Conservation (phyloP, 2,329 filamentous ascomycete genomes). For the Verticillium longisporum region DNA sequence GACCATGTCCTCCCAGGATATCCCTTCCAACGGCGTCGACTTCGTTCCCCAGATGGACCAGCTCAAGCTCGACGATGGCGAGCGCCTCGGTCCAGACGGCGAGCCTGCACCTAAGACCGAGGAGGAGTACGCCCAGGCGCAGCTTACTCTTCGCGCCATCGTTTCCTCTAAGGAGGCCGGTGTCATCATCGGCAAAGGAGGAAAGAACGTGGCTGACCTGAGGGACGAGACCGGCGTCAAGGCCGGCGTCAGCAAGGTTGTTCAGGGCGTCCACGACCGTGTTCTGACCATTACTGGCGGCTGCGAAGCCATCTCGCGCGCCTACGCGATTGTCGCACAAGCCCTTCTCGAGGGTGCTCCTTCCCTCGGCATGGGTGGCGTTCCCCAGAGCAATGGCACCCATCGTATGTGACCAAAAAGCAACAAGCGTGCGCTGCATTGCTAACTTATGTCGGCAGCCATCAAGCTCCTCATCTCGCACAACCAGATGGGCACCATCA, state of each 20-base stretch:
- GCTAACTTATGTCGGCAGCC: conserved; percentile 46
- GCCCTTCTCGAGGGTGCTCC: conserved; percentile 89
- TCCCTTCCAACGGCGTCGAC: conserved; percentile 39
- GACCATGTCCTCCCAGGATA: not conserved
- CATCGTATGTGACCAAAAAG: conserved; percentile 67
- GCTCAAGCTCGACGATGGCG: conserved; percentile 57
- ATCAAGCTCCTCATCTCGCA: conserved; percentile 98
- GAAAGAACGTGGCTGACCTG: conserved; percentile 96
- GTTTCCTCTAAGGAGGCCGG: conserved; percentile 98
- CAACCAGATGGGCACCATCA: conserved; percentile 99
- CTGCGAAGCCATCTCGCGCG: conserved; percentile 81
- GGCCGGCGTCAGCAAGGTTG: conserved; percentile 97
- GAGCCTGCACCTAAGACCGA: conserved; percentile 84
- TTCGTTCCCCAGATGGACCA: conserved; percentile 57
- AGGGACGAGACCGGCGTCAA: conserved; percentile 97
- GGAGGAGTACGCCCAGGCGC: conserved; percentile 89
- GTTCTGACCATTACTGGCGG: conserved; percentile 92
- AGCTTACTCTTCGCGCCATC: conserved; percentile 92
- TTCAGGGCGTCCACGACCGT: conserved; percentile 93
- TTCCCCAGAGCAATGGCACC: conserved; percentile 80
- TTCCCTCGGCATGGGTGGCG: conserved; percentile 90
- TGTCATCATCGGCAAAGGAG: conserved; percentile 97
- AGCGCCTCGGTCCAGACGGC: conserved; percentile 63
- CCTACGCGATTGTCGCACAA: conserved; percentile 88
- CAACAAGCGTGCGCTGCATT: not conserved